A percentile compares a stretch with the other conserved stretches of the same genome.
Conservation (phyloP, 2,329 filamentous ascomycete genomes). For the Aphanocladium album region DNA sequence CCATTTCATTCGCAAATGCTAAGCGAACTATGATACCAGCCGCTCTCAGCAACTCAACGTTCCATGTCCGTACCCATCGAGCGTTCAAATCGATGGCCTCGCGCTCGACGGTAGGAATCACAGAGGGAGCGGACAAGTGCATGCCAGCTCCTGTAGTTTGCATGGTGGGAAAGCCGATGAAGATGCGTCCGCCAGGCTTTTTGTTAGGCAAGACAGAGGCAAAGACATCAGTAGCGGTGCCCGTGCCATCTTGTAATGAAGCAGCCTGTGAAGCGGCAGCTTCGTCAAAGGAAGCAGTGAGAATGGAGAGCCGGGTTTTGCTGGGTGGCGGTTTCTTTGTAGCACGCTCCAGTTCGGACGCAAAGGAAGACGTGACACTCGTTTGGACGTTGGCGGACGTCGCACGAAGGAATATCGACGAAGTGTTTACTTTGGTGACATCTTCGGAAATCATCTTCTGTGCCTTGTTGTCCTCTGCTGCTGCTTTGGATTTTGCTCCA, state of each 20-base stretch:
- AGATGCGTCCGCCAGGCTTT: slow-evolving; percentile 76
- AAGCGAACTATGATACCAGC: slow-evolving; percentile 87
- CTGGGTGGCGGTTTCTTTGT: slow-evolving; percentile 97
- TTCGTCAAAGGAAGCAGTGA: slow-evolving; percentile 89
- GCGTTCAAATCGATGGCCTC: slow-evolving; percentile 97
- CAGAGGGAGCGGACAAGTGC: slow-evolving; percentile 90
- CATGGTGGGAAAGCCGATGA: slow-evolving; percentile 95
- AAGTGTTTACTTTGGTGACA: slow-evolving; percentile 62
- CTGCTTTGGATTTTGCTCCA: slow-evolving; percentile 50
- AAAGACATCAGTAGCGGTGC: slow-evolving; percentile 72
- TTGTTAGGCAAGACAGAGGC: slow-evolving; percentile 84
- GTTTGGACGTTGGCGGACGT: slow-evolving; percentile 80
- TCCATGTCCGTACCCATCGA: slow-evolving; percentile 91
- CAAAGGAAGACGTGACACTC: slow-evolving; percentile 65
- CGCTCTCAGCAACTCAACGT: slow-evolving; percentile 84
- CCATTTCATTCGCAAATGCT: slow-evolving; percentile 85
- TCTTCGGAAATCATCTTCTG: slow-evolving; percentile 65
- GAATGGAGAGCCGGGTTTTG: slow-evolving; percentile 74
- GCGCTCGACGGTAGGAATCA: slow-evolving; percentile 95
- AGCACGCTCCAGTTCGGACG: slow-evolving; percentile 83
- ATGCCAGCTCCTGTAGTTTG: slow-evolving; percentile 93
- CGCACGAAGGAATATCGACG: slow-evolving; percentile 82
- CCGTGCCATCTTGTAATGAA: slow-evolving; percentile 37
- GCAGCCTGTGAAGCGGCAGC: slow-evolving; percentile 57
- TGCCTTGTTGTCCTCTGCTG: slow-evolving; percentile 56